phyloP scores from a whole-genome alignment of 2,329 filamentous ascomycete species.

The Coleophoma crateriformis region DNA sequence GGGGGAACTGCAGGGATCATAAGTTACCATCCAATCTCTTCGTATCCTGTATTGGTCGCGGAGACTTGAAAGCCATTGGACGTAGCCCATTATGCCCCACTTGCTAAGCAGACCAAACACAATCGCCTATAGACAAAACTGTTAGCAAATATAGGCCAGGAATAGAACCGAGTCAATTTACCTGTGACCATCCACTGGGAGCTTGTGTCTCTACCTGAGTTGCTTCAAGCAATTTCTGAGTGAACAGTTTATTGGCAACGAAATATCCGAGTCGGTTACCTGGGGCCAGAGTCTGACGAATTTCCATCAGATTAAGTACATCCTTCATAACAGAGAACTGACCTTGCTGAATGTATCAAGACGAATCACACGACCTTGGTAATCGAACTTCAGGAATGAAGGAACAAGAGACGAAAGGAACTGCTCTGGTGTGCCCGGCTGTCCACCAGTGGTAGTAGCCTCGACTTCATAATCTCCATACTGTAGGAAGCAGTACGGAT shows the following conservation, averaged over 20 bases:
- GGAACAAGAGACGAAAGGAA: conserved; percentile 1
- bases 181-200: background rate
- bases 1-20: background rate
- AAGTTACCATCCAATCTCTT: background rate
- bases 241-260: conserved; percentile 23
- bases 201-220: conserved; percentile 1
- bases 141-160: no score
- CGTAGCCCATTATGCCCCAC: background rate
- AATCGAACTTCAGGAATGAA: conserved; percentile 3
- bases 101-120: background rate
- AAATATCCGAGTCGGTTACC: conserved; percentile 3
- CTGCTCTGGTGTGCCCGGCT: background rate
- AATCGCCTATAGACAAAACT: background rate
- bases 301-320: background rate
- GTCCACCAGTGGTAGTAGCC: conserved; percentile 1
- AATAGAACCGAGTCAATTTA: background rate
- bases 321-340: background rate
- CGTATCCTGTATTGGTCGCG: background rate
- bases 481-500: conserved; percentile 3
- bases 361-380: conserved; percentile 3
- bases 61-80: background rate
- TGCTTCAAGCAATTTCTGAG: conserved; percentile 23
- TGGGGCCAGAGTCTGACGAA: background rate
- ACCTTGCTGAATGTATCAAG: conserved; percentile 4
- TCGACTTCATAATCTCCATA: conserved; percentile 1